Conservation (phyloP, 352 stramenopile species). For the Blastocystis sp. region DNA sequence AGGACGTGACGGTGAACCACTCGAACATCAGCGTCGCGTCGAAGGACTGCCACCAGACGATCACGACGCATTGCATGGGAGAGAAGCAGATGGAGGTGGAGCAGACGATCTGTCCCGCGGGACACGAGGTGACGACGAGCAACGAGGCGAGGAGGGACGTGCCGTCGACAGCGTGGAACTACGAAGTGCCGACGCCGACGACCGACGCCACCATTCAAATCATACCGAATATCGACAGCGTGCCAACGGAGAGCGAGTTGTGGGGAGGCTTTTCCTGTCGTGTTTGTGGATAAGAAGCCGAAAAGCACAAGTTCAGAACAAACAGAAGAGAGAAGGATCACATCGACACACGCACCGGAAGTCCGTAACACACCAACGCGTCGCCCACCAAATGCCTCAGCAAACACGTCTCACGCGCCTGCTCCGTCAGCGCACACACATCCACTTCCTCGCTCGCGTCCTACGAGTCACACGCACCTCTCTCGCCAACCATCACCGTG, state of each 20-base stretch:
- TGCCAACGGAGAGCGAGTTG: too few species aligned
- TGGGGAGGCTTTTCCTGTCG: background rate
- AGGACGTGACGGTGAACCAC: slow-evolving; percentile 58
- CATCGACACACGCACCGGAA: background rate
- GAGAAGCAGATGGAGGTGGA: background rate
- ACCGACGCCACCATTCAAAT: background rate
- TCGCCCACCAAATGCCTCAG: background rate
- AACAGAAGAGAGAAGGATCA: background rate
- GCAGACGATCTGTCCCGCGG: background rate
- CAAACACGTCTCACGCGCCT: slow-evolving; percentile 15
- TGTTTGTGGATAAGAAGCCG: background rate
- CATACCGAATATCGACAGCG: background rate
- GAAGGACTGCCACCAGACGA: slow-evolving; percentile 34
- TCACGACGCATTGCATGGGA: slow-evolving; percentile 32
- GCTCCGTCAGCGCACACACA: background rate
- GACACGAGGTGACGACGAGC: background rate
- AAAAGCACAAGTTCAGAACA: too few species aligned
- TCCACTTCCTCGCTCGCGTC: background rate
- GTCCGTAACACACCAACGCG: slow-evolving; percentile 11
- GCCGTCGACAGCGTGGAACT: background rate
- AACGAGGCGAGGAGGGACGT: background rate
- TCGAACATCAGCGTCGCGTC: slow-evolving; percentile 39
- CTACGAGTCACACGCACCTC: background rate
- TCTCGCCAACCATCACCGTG: background rate
- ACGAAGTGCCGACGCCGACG: too few species aligned